Evolutionary conservation across 306 rosid species (phyloP), one percentile per base, ranked within the genome.

Genomic region (Elaeagnus macrophylla): DNA sequence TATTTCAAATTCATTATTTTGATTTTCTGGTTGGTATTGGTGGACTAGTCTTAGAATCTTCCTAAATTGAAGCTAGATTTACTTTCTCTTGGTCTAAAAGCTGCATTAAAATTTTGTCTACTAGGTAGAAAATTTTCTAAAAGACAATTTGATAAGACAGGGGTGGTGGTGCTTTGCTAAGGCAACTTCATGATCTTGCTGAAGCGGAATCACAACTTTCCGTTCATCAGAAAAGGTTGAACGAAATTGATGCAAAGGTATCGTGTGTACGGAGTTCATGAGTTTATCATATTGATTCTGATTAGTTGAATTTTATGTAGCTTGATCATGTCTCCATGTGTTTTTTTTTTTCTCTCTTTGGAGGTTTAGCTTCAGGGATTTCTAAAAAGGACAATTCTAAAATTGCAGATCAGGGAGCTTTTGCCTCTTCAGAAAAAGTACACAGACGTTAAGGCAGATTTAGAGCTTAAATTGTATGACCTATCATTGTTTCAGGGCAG

Each of bases 141-240:
- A 32, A 41, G 54, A 35, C 48, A 17, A 50, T 66, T 47, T 56
- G 16, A 56, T 79, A 59, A 78, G 57, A 65, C 81, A 91, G 97
- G 78, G 93, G 93, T 48, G 83, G 96, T 32, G 97, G 96, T 54
- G 85, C 82, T 65, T 77, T 91, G 61, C 69, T 91, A 75, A 79
- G 81, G 71, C 85, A 78, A 67, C 96, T 86, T 67, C 89, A 86
- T 55, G 80, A 70, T 68, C 72, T 91, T 77, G 85, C 83, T 7
- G 93, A 81, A 69, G 87, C 94, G 51, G 93, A 86, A 65, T 61
- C 72, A 49, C 70, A 80, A 59, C 86, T 86, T 56, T 80, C 72
- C 9, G 20, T 61, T 54, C 96, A 84, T 63, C 93, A 87, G 71
- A 78, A 66, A 71, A 80, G 71, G 71, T 71, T 87, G 67, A 62